Base-by-base conservation (phyloP, 768 basidiomycete genomes). In the Crepidotus variabilis region DNA sequence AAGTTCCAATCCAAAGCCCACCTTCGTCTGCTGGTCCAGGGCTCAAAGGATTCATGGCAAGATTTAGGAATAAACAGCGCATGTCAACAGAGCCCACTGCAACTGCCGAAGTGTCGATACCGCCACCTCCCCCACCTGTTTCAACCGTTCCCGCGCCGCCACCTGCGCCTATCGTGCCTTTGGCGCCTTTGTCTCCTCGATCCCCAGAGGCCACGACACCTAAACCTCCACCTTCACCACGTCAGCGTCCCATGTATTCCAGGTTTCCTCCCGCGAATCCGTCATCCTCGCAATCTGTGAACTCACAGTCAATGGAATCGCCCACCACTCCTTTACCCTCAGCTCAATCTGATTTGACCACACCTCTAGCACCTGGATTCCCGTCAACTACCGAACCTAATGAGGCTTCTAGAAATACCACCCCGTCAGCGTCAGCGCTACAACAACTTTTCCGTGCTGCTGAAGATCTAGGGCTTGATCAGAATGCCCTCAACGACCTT, bases 361-460 rank as follows among this genome's bases (percentile, higher is more conserved):
- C 57, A 6, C 49, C 64, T 21, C 52, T 56, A 23, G 33, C 60
- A 34, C 57, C 61, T 24, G 50, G 60, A 51, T 35, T 32, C 22
- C 50, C 62, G 57, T 51, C 22, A 35, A 55, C 51, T 47, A 11
- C 55, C 47, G 55, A 60, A 35, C 54, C 61, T 16, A 49, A 59
- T 22, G 61, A 61, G 43, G 47, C 57, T 4, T 28, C 28, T 24
- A 49, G 52, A 6, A 63, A 63, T 46, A 60, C 63, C 21, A 57
- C 65, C 45, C 69, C 72, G 50, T 67, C 72, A 51, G 64, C 79
- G 21, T 73, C 74, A 50, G 86, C 87, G 14, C 72, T 92, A 54
- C 81, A 78, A 66, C 88, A 90, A 65, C 70, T 94, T 22, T 90
- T 89, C 61, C 83, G 85, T 64, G 91, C 90, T 21, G 91, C 88